Base-by-base conservation (phyloP, 306 rosid species). In the Quercus engelmannii region DNA sequence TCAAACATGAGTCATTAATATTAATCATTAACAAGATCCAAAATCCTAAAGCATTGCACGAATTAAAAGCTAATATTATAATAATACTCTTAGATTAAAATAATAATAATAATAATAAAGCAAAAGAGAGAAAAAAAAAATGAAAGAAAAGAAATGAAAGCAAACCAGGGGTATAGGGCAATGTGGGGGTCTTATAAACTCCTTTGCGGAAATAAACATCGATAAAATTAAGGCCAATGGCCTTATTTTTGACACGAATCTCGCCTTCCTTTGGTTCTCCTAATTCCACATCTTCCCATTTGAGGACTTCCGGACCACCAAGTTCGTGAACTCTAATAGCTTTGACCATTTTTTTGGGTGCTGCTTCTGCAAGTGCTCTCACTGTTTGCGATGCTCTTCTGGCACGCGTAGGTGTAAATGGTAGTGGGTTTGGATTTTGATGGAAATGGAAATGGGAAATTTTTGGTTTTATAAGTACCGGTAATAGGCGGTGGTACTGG, bases 151-250 rank as follows among this genome's bases (percentile, higher is more conserved):
- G 64, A 64, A 51, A 38, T 38, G 46, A 41, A 35, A 43, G 41
- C 41, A 69, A 80, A 87, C 90, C 90, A 80, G 91, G 95, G 71
- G 90, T 92, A 55, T 87, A 94, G 62, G 97, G 97, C 7, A 79
- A 38, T 11, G 89, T 58, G 52, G 91, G 74, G 23, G 91, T 78
- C 83, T 88, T 83, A 38, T 95, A 92, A 73, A 90, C 89, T 67
- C 98, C 99, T 82, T 83, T 90, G 20, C 99, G 97, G 86, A 79
- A 92, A 86, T 92, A 91, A 3, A 92, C 88, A 85, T 95, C 99
- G 15, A 95, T 88, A 56, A 92, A 92, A 80, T 95, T 92, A 41
- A 95, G 64, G 20, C 99, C 97, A 73, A 92, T 67, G 11, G 99
- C 97, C 85, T 91, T 87, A 84, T 90, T 88, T 87, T 55, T 92